phyloP scores from a whole-genome alignment of 148 eudicot genomes.

The Rhododendron vialii region DNA sequence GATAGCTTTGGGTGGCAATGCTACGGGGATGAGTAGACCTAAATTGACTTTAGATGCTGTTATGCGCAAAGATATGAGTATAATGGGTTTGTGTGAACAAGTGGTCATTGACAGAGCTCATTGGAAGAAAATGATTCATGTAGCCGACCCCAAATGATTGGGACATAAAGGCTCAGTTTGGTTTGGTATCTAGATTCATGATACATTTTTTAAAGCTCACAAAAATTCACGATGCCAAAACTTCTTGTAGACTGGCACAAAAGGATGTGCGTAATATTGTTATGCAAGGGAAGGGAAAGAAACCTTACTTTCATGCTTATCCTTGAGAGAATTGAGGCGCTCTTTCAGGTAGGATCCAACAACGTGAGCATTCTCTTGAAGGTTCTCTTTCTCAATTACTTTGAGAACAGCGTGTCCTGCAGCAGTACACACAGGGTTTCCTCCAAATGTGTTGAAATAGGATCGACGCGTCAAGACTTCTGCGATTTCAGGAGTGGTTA shows the following conservation, averaged over 20 bases:
- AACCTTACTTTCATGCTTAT: conserved; percentile 72
- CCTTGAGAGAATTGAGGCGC: conserved; percentile 61
- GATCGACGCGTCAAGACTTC: conserved; percentile 69
- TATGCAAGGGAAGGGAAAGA: neutral
- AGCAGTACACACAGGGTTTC: conserved; percentile 94
- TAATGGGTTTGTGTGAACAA: no score
- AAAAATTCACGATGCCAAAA: neutral
- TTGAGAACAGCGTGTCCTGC: conserved; percentile 86
- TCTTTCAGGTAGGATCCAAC: conserved; percentile 83
- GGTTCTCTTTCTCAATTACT: conserved; percentile 87
- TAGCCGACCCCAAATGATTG: no score
- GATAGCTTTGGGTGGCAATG: no score
- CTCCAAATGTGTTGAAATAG: conserved; percentile 97
- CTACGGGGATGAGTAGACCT: no score
- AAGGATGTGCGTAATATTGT: neutral
- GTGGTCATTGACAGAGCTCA: no score
- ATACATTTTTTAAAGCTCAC: neutral
- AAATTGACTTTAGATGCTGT: no score
- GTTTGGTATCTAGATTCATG: neutral
- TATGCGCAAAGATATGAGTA: no score
- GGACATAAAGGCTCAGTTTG: no score
- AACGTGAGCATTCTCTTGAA: conserved; percentile 77
- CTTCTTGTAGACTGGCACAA: neutral
- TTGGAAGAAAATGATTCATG: no score
- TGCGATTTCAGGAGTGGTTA: conserved; percentile 94